Evolutionary conservation across 2,329 filamentous ascomycete genomes (phyloP).

Genomic region (Epichloe baconii): DNA sequence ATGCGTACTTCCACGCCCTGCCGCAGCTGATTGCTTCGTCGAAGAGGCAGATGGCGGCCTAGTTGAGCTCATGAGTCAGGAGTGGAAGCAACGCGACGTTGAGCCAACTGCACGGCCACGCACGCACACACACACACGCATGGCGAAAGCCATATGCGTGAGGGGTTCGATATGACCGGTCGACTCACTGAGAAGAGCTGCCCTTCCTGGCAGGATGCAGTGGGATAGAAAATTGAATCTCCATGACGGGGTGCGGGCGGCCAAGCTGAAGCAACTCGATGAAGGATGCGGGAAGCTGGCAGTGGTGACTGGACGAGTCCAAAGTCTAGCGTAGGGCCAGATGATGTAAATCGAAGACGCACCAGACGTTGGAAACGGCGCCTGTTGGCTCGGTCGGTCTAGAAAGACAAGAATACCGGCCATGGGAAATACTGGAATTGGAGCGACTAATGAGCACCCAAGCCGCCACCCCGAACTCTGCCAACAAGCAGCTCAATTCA

Average conservation of each 20-base stretch:
- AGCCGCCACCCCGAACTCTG: not conserved
- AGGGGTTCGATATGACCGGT: not conserved
- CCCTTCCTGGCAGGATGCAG: conserved; percentile 12
- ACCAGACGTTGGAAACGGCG: not conserved
- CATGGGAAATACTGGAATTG: not conserved
- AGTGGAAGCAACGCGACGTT: not conserved
- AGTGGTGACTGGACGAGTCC: no score
- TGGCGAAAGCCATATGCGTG: not conserved
- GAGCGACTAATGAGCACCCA: not conserved
- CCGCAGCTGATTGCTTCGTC: conserved; percentile 1
- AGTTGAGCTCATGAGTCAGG: not conserved
- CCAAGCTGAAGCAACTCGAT: not conserved
- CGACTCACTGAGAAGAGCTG: conserved; percentile 14
- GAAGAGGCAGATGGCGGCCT: not conserved
- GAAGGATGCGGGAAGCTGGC: no score
- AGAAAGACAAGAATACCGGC: no score
- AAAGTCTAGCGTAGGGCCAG: not conserved
- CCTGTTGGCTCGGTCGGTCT: not conserved
- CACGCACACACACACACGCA: no score
- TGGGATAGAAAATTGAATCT: conserved; percentile 26
- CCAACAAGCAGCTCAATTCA: not conserved
- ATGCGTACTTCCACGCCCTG: conserved; percentile 18
- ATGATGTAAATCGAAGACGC: not conserved
- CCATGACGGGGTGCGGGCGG: conserved; percentile 14
- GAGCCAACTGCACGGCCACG: not conserved